A percentile compares a stretch with the other conserved stretches of the same genome.
Evolutionary conservation across 78 protist genomes (phyloP).

Genomic region (Polysphondylium violaceum): DNA sequence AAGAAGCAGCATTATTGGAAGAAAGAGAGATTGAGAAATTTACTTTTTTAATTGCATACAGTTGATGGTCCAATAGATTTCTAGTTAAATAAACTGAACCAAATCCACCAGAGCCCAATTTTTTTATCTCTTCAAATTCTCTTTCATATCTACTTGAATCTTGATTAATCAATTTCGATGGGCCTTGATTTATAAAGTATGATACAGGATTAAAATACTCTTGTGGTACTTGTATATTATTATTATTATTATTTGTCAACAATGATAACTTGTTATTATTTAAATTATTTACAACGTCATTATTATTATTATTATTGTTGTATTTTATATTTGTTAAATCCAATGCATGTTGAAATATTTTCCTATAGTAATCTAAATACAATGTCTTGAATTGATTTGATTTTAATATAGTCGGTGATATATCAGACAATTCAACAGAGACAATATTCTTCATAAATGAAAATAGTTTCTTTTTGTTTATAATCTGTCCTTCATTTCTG

Average conservation of each 20-base stretch:
- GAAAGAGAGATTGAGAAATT: conserved; percentile 12
- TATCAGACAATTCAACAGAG: conserved; percentile 32
- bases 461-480: conserved; percentile 23
- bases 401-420: conserved; percentile 27
- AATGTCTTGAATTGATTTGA: conserved; percentile 39
- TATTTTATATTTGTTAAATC: conserved; percentile 24
- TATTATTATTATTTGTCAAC: conserved; percentile 10
- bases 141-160: conserved; percentile 37
- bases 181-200: neutral
- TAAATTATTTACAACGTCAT: neutral
- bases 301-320: neutral
- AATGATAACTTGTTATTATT: neutral
- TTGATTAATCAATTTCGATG: neutral
- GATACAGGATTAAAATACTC: neutral
- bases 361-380: conserved; percentile 37
- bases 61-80: conserved; percentile 2
- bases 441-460: conserved; percentile 39
- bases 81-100: conserved; percentile 39
- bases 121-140: conserved; percentile 31
- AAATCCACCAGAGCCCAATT: conserved; percentile 59
- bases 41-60: conserved; percentile 49
- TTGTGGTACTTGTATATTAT: no score
- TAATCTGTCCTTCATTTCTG: neutral
- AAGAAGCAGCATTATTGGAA: neutral
- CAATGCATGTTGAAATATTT: conserved; percentile 37